Evolutionary conservation across 108 stramenopile genomes (phyloP).

Genomic region (Fragilaria crotonensis): DNA sequence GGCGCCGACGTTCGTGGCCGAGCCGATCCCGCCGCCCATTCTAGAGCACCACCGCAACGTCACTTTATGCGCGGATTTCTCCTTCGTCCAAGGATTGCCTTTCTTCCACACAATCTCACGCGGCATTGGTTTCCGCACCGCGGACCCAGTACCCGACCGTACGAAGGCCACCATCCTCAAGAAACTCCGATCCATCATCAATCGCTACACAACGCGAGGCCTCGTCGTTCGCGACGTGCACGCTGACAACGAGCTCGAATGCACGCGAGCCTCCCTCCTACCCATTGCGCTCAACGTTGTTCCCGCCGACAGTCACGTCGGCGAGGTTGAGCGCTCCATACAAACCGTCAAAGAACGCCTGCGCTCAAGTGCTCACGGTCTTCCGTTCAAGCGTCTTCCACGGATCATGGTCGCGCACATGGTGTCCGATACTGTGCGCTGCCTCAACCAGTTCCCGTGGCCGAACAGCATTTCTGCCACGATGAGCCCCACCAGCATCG

Average conservation of each 20-base stretch:
- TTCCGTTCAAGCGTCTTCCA: slow-evolving; percentile 31
- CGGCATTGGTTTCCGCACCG: slow-evolving; percentile 21
- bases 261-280: slow-evolving; percentile 8
- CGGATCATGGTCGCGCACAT: slow-evolving; percentile 12
- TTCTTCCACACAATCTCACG: slow-evolving; percentile 28
- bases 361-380: slow-evolving; percentile 10
- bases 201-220: slow-evolving; percentile 21
- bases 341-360: slow-evolving; percentile 23
- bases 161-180: not conserved
- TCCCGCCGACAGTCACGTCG: slow-evolving; percentile 34
- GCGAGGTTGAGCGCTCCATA: slow-evolving; percentile 33
- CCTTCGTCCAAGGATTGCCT: slow-evolving; percentile 22
- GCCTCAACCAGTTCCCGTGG: slow-evolving; percentile 8
- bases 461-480: not conserved
- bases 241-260: slow-evolving; percentile 30
- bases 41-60: slow-evolving; percentile 15
- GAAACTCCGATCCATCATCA: slow-evolving; percentile 2
- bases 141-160: not conserved
- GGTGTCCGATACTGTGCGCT: slow-evolving; percentile 5
- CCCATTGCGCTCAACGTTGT: slow-evolving; percentile 1
- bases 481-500: not conserved
- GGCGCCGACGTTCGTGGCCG: not conserved
- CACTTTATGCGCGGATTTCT: slow-evolving; percentile 21
- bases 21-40: slow-evolving; percentile 12
- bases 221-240: slow-evolving; percentile 8